phyloP scores from a whole-genome alignment of 2,329 filamentous ascomycete species.

The Aspergillus tamarii region DNA sequence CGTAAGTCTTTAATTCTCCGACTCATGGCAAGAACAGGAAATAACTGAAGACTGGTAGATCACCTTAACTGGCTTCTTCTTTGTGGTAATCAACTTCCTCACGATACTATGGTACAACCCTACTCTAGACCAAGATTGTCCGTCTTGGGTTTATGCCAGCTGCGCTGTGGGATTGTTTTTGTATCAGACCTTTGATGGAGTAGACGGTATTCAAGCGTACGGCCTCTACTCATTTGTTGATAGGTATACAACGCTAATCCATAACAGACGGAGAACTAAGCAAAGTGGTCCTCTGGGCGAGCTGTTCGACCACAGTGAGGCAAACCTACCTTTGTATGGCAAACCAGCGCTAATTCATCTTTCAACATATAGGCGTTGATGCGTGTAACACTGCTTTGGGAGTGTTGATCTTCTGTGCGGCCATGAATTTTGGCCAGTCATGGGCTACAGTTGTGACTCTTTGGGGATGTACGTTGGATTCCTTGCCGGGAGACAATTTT shows the following conservation, averaged over 20 bases:
- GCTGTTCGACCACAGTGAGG: slow-evolving; percentile 86
- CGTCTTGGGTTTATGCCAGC: slow-evolving; percentile 89
- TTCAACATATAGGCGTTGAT: slow-evolving; percentile 66
- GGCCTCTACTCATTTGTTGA: slow-evolving; percentile 40
- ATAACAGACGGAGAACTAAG: slow-evolving; percentile 73
- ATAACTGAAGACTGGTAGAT: slow-evolving; percentile 56
- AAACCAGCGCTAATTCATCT: slow-evolving; percentile 4
- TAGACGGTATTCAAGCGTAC: slow-evolving; percentile 91
- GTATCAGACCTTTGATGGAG: slow-evolving; percentile 98
- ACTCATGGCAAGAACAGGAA: slow-evolving; percentile 4
- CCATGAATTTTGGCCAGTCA: slow-evolving; percentile 89
- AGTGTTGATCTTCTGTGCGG: slow-evolving; percentile 85
- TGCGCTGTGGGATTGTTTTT: slow-evolving; percentile 90
- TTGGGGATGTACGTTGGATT: slow-evolving; percentile 70
- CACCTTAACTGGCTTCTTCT: slow-evolving; percentile 86
- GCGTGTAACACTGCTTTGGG: slow-evolving; percentile 95
- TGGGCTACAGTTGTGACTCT: slow-evolving; percentile 85
- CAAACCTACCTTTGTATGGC: background rate
- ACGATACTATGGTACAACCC: slow-evolving; percentile 96
- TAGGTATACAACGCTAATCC: slow-evolving; percentile 12
- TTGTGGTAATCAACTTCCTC: slow-evolving; percentile 85
- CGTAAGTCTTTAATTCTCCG: slow-evolving; percentile 37
- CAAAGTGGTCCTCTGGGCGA: slow-evolving; percentile 95
- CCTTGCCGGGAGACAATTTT: background rate
- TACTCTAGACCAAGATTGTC: slow-evolving; percentile 90